phyloP scores from a whole-genome alignment of 495 filamentous ascomycete species.

The Cercophora newfieldiana region DNA sequence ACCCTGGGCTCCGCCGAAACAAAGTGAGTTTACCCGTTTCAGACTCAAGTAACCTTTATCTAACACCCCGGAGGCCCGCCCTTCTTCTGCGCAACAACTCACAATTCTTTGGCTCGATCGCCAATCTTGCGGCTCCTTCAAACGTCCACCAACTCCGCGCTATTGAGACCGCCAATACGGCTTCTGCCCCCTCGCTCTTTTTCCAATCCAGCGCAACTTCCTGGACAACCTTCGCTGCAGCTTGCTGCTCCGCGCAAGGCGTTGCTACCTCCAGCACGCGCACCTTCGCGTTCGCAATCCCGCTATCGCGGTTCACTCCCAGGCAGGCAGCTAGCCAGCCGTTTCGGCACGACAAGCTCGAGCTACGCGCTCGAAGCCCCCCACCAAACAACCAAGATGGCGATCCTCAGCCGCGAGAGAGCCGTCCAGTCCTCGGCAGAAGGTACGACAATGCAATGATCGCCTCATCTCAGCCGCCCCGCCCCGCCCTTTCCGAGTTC shows the following conservation, averaged over 20 bases:
- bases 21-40: too few species aligned
- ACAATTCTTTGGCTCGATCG: too few species aligned
- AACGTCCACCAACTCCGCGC: too few species aligned
- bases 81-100: too few species aligned
- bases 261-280: not conserved
- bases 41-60: too few species aligned
- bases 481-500: too few species aligned
- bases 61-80: too few species aligned
- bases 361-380: not conserved
- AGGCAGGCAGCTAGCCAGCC: not conserved
- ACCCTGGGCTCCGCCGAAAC: too few species aligned
- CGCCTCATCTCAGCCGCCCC: too few species aligned
- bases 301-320: not conserved
- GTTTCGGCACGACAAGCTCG: not conserved
- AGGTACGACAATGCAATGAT: constrained; percentile 26
- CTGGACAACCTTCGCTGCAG: not conserved
- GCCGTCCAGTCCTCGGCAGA: constrained; percentile 31
- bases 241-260: not conserved
- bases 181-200: not conserved
- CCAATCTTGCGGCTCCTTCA: too few species aligned
- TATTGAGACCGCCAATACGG: not conserved
- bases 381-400: constrained; percentile 2
- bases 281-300: not conserved
- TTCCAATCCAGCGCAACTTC: not conserved
- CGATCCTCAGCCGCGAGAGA: constrained; percentile 20